A percentile compares a stretch with the other conserved stretches of the same genome.
Conservation (phyloP, 441 rosid species). For the Corymbia calophylla region DNA sequence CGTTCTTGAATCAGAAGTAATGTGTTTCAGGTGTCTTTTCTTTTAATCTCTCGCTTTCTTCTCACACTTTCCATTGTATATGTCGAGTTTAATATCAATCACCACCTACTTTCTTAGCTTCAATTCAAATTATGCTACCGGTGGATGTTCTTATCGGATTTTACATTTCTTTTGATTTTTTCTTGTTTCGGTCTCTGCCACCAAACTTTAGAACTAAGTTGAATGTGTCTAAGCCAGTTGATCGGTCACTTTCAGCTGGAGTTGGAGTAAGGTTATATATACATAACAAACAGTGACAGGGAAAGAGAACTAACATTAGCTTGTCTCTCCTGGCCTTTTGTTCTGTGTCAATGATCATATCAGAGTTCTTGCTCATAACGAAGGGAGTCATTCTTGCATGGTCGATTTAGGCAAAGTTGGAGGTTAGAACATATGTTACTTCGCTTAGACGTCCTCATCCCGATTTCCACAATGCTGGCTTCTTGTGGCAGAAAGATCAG, state of each 20-base stretch:
- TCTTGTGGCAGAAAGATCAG: slow-evolving; percentile 18
- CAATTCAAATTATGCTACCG: slow-evolving; percentile 33
- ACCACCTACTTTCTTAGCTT: slow-evolving; percentile 48
- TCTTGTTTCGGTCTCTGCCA: slow-evolving; percentile 11
- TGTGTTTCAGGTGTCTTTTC: background rate
- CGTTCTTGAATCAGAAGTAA: background rate
- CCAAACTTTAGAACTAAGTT: slow-evolving; percentile 15
- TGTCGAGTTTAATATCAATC: background rate
- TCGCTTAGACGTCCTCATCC: slow-evolving; percentile 31
- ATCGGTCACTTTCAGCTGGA: slow-evolving; percentile 24
- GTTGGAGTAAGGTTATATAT: background rate
- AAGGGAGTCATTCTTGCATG: background rate
- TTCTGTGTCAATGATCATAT: background rate
- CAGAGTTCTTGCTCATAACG: background rate
- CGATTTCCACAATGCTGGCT: slow-evolving; percentile 1
- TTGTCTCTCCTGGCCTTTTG: background rate
- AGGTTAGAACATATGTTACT: background rate
- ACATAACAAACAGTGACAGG: background rate
- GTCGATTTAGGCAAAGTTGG: background rate
- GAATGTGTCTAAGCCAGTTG: slow-evolving; percentile 20
- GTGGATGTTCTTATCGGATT: slow-evolving; percentile 10
- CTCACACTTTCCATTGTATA: background rate
- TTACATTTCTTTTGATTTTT: slow-evolving; percentile 5
- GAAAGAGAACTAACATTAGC: background rate
- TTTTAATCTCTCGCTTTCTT: background rate